Conservation (phyloP, 768 basidiomycete genomes). For the Tulasnella calospora region DNA sequence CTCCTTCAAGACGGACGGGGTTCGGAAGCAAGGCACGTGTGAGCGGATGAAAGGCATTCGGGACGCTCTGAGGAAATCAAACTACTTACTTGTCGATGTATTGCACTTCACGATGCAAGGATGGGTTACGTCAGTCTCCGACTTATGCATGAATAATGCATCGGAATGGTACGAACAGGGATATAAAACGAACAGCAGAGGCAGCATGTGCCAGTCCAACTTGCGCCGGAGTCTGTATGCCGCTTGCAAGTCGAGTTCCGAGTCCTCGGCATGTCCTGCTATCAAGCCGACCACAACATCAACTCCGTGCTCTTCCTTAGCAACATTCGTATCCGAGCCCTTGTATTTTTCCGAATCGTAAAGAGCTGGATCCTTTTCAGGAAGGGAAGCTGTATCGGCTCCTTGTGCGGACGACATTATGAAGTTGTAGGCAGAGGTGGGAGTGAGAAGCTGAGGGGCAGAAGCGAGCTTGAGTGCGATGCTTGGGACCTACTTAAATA, state of each 20-base stretch:
- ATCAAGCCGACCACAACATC: neutral
- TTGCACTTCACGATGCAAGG: slow-evolving; percentile 26
- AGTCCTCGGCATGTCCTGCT: neutral
- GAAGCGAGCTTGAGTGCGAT: too few species aligned
- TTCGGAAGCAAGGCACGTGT: neutral
- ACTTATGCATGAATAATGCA: neutral
- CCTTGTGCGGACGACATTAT: neutral
- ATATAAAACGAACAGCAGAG: neutral
- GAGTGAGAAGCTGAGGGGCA: neutral
- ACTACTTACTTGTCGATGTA: slow-evolving; percentile 31
- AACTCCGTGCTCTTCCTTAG: neutral
- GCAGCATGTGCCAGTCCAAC: neutral
- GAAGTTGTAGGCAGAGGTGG: neutral
- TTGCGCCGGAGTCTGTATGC: neutral
- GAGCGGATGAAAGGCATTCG: neutral
- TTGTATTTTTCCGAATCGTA: neutral
- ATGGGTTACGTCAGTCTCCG: neutral
- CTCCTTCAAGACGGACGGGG: slow-evolving; percentile 3
- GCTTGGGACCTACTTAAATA: too few species aligned
- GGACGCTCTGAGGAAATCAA: too few species aligned
- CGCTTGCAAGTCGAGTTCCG: neutral
- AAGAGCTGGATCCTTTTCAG: neutral
- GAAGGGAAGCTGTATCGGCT: neutral
- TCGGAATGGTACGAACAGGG: neutral
- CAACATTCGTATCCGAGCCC: neutral